Base-by-base conservation (phyloP, 129 eudicot species). In the Pittosporum tobira region DNA sequence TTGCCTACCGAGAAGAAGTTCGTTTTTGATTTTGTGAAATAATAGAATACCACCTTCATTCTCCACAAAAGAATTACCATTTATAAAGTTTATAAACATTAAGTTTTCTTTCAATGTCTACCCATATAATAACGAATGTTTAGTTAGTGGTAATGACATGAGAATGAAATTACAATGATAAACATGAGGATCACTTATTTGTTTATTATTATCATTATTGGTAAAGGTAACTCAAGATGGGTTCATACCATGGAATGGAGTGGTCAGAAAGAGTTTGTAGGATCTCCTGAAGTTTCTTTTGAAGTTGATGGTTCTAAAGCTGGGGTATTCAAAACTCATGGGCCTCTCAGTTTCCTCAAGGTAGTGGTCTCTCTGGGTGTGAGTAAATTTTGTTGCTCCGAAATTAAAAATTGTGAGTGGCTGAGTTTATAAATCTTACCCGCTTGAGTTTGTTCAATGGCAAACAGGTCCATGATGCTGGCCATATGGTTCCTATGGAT, bases 401-500 rank as follows among this genome's bases (percentile, higher is more conserved):
- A 1, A 34, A 34, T 34, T 5, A 34, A 6, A 30, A 34, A 34
- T 34, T 0, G 38, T 7, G 38, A 34, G 38, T 34, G 10, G 38
- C 10, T 34, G 16, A 52, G 10, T 13, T 25, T 27, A 10, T 13
- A 14, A 6, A 27, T 31, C 38, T 52, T 12, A 29, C n/a, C n/a
- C n/a, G n/a, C n/a, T n/a, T 34, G 31, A 6, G 38, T 18, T 31
- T 37, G 26, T 60, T 19, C 30, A 2, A 13, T 29, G 55, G 43
- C 61, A 61, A 57, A 64, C 74, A 90, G 97, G 95, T 90, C 47
- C 94, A 78, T 58, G 82, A 85, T 78, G 84, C 97, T 20, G 97
- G 97, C 31, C 97, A 90, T 74, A 90, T 90, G 97, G 97, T 90
- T 58, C 97, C 97, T 7, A 90, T 90, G 97, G 97, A 90, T 78